Base-by-base conservation (phyloP, 768 basidiomycete species). In the Xanthoconium stramineum region DNA sequence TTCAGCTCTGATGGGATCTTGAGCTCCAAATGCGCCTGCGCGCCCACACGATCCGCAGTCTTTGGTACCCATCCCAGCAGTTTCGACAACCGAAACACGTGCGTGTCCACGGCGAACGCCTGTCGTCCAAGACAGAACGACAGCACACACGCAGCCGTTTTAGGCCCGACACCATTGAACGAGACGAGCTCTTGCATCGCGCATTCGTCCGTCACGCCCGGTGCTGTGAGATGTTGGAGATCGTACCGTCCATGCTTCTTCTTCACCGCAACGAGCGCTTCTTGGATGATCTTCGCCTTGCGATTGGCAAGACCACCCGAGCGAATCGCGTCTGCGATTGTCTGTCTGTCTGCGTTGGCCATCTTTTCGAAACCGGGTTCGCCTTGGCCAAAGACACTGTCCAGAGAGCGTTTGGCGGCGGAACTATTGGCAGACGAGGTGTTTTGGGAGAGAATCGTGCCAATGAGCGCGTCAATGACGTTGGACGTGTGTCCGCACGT, bases 31-130 rank as follows among this genome's bases (percentile, higher is more conserved):
- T 84, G 83, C 12, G 80, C 82, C 66, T 84, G 84, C 1, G 84
- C 74, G 6, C 73, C 72, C 3, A 85, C 75, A 1, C 81, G 67
- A 62, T 83, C 77, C 15, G 82, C 78, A 28, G 53, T 62, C 50
- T 61, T 47, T 4, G 77, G 76, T n/a, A 77, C 73, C 76, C 76
- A 78, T 5, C 74, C 75, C 19, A 69, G 47, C 50, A 84, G 53
- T 50, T 72, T 80, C 66, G 76, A 77, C 53, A 84, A 65, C 14
- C 83, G 73, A 61, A 77, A 85, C 28, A 86, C 79, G 57, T 85
- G 83, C 9, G 84, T 86, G 57, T 86, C 84, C 47, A 86, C 84
- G 1, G 84, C 82, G 53, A 85, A 85, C 0, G 81, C 80, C 44
- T 80, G 74, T n/a, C 84, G 73, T 6, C 79, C 82, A 8, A 86